Evolutionary conservation across 1,284 basidiomycete species (phyloP), one percentile per base, ranked within the genome.

Genomic region (Ganoderma sp.): DNA sequence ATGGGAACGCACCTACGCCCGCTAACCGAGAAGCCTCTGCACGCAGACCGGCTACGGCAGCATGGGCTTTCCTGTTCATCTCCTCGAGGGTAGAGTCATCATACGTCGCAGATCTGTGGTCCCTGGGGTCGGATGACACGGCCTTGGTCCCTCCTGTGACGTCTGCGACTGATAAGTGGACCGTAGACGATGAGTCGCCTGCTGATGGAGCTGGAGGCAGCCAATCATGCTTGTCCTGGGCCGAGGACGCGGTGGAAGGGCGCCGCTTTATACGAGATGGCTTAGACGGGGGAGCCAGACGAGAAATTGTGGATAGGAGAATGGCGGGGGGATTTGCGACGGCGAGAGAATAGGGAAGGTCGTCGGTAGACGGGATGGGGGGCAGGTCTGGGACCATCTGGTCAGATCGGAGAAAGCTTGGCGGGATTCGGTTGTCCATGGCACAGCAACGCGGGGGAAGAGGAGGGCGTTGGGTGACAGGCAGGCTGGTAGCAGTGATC

Each of bases 231-330:
- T 75, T 74, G 61, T 77, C 77, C 70, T 78, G 75, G 17, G 74
- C 75, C 10, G 76, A 76, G 42, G 77, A 78, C 25, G 78, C 78
- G 15, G 87, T 88, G 1, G 86, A 85, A 25, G 87, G 88, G 69
- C 87, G 81, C 50, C 76, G 69, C 17, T 65, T 62, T 6, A 52
- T 8, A 34, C 64, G 57, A 22, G 45, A 12, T 6, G 67, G 61
- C 67, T 69, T 75, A 22, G 65, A 50, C 14, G 70, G 71, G 12
- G 74, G 60, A 15, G 75, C 66, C 48, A 76, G 70, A 59, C 71
- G 74, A 50, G 76, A 71, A 54, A 77, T 67, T 41, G 71, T 42
- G 0, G 75, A 72, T 5, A 76, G 64, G n/a, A 73, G 43, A 50
- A 70, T 61, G 56, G 73, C 67, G 50, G 73, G 68, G 15, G 71